Evolutionary conservation across 1,284 basidiomycete genomes (phyloP).

Genomic region (Rhizoctonia solani): DNA sequence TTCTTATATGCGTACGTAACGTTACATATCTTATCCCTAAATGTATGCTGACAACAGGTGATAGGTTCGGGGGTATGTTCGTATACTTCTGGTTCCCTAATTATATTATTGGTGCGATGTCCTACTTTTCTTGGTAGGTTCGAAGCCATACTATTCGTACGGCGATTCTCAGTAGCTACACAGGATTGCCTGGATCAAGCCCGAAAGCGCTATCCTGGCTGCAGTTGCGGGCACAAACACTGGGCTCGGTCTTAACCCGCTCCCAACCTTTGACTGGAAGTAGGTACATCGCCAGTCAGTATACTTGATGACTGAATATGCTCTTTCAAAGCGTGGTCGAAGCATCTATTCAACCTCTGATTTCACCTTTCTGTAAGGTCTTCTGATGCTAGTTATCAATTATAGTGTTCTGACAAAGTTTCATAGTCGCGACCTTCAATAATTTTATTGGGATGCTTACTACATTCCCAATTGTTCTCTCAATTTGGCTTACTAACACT

Average conservation of each 20-base stretch:
- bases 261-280: conserved; percentile 53
- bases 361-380: conserved; percentile 8
- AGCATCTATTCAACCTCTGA: conserved; percentile 5
- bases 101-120: conserved; percentile 46
- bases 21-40: too few relatives aligned
- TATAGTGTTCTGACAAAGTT: conserved; percentile 42
- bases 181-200: conserved; percentile 33
- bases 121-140: conserved; percentile 48
- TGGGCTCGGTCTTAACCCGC: conserved; percentile 44
- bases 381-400: not conserved
- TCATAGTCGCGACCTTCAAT: conserved; percentile 43
- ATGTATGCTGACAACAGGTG: too few relatives aligned
- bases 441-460: conserved; percentile 41
- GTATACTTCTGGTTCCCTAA: conserved; percentile 49
- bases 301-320: not conserved
- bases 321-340: not conserved
- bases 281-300: conserved; percentile 37
- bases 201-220: conserved; percentile 36
- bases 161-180: conserved; percentile 1
- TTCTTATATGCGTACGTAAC: conserved; percentile 45
- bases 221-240: conserved; percentile 37
- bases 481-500: conserved; percentile 40
- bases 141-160: conserved; percentile 44
- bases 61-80: too few relatives aligned
- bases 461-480: conserved; percentile 39